phyloP scores from a whole-genome alignment of 345 rosid species.

The Moricandia arvensis region DNA sequence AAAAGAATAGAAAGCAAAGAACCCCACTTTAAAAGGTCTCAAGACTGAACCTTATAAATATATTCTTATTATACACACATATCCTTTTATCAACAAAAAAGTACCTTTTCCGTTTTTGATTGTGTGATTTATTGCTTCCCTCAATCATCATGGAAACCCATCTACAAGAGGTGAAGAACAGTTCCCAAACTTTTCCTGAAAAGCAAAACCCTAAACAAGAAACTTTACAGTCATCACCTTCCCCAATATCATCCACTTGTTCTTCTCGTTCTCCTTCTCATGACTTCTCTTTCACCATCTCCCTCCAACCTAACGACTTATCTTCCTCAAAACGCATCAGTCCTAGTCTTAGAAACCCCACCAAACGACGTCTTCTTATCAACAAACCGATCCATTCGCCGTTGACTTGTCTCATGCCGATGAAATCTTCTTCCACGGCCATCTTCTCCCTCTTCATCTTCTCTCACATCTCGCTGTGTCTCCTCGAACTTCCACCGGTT shows the following conservation, averaged over 20 bases:
- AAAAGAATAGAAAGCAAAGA: not conserved
- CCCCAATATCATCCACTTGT: slow-evolving; percentile 57
- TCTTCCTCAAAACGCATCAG: slow-evolving; percentile 37
- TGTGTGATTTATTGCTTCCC: not conserved
- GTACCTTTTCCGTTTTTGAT: slow-evolving; percentile 1
- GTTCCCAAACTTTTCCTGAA: slow-evolving; percentile 33
- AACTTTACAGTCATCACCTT: slow-evolving; percentile 17
- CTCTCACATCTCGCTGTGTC: slow-evolving; percentile 77
- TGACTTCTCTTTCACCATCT: slow-evolving; percentile 91
- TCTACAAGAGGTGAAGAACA: slow-evolving; percentile 43
- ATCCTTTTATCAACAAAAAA: slow-evolving; percentile 33
- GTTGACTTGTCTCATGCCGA: slow-evolving; percentile 91
- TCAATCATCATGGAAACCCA: slow-evolving; percentile 50
- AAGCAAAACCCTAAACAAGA: slow-evolving; percentile 42
- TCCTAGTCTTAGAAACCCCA: slow-evolving; percentile 11
- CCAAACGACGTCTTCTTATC: slow-evolving; percentile 36
- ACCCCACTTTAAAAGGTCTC: slow-evolving; percentile 9
- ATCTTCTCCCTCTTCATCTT: slow-evolving; percentile 84
- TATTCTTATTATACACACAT: slow-evolving; percentile 10
- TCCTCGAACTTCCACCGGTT: slow-evolving; percentile 70
- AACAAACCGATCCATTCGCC: slow-evolving; percentile 52
- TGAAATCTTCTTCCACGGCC: slow-evolving; percentile 97
- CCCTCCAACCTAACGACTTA: slow-evolving; percentile 52
- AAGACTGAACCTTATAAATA: slow-evolving; percentile 20
- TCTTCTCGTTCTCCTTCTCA: slow-evolving; percentile 70